Evolutionary conservation across 805 yeast species (phyloP).

Genomic region (Alloascoidea hylecoeti): DNA sequence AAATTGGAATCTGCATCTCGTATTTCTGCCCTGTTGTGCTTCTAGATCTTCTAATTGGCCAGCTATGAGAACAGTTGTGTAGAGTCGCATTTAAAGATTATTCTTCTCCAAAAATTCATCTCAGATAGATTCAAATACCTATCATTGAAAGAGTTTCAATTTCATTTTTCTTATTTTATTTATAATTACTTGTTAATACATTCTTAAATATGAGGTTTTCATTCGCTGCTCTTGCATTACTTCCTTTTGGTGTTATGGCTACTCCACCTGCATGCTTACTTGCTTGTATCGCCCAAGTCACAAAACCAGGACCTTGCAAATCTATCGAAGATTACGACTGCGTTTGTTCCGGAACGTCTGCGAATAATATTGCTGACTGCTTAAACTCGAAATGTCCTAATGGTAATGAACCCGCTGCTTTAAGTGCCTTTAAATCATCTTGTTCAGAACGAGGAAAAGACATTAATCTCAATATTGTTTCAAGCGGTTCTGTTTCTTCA

Average conservation of each 20-base stretch:
- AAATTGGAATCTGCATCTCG: too few species aligned
- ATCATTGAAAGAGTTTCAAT: too few species aligned
- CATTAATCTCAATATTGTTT: background rate
- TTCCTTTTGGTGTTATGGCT: slow-evolving; percentile 29
- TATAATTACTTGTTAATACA: too few species aligned
- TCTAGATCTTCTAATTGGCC: too few species aligned
- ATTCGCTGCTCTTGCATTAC: background rate
- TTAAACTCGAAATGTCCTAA: background rate
- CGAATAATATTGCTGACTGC: background rate
- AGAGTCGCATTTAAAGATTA: too few species aligned
- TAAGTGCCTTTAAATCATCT: background rate
- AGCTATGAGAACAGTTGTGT: too few species aligned
- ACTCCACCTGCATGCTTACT: slow-evolving; percentile 77
- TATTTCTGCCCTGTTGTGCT: too few species aligned
- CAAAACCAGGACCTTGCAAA: slow-evolving; percentile 34
- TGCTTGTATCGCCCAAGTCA: slow-evolving; percentile 64
- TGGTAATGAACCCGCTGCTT: background rate
- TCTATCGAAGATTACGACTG: slow-evolving; percentile 46
- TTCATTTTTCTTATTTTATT: too few species aligned
- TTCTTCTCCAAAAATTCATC: too few species aligned
- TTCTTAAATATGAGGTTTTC: too few species aligned
- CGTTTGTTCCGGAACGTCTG: slow-evolving; percentile 16
- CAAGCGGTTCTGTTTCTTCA: background rate
- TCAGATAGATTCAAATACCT: too few species aligned
- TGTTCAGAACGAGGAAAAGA: background rate